These are phyloP conservation scores for Melaleuca alternifolia DNA, from an alignment of 345 rosid genomes.

Conservation along the genomic window DNA sequence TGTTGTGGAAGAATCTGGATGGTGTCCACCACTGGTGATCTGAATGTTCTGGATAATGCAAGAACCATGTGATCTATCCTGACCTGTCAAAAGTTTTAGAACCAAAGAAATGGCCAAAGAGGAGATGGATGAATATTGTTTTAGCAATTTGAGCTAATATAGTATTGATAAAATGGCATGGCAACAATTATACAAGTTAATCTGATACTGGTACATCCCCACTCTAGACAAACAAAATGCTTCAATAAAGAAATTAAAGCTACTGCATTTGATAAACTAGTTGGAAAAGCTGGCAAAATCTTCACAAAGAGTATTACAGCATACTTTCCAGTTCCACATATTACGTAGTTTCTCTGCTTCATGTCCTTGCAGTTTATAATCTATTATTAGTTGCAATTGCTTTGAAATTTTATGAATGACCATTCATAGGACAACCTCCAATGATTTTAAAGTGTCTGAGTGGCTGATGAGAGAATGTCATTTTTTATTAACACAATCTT, in stretches of 20 bases:
- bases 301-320: background rate
- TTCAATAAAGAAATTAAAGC: background rate
- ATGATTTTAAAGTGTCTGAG: background rate
- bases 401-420: background rate
- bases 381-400: background rate
- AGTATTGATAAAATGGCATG: background rate
- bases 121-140: background rate
- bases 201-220: background rate
- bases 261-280: background rate
- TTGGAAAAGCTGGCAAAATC: background rate
- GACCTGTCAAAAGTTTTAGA: constrained; percentile 28
- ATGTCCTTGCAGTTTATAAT: background rate
- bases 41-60: constrained; percentile 78
- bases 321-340: background rate
- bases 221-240: background rate
- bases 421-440: background rate
- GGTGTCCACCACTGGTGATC: constrained; percentile 71
- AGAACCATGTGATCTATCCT: constrained; percentile 73
- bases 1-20: constrained; percentile 93
- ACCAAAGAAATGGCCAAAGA: background rate
- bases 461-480: background rate
- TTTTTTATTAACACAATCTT: background rate
- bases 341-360: background rate
- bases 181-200: background rate
- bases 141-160: background rate